Percentiles rank a stretch among this genome's conserved stretches.
Conservation (phyloP, 306 rosid genomes). For the Cicer yamashitae region DNA sequence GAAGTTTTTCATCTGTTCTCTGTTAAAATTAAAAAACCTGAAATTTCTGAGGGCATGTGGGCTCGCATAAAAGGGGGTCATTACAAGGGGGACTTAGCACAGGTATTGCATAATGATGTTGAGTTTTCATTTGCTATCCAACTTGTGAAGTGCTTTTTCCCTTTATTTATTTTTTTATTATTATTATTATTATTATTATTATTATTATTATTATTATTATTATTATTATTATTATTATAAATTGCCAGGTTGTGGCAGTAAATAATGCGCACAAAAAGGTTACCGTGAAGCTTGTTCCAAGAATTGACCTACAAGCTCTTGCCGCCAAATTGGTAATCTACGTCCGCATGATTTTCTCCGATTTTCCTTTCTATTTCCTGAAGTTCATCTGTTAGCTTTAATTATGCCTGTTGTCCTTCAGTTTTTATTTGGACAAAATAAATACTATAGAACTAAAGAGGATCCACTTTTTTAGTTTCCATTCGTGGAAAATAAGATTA, state of each 20-base stretch:
- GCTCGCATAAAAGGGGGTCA: constrained; percentile 88
- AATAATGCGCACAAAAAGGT: constrained; percentile 65
- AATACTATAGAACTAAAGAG: neutral
- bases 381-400: constrained; percentile 11
- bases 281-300: constrained; percentile 87
- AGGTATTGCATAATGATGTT: constrained; percentile 57
- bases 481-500: constrained; percentile 12
- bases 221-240: constrained; percentile 10
- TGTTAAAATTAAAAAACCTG: constrained; percentile 57
- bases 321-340: constrained; percentile 87
- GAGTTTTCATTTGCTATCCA: constrained; percentile 26
- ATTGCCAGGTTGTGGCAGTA: constrained; percentile 74
- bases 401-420: constrained; percentile 28
- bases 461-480: neutral
- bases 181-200: too few relatives aligned
- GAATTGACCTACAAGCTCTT: constrained; percentile 84
- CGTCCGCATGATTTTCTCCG: constrained; percentile 17
- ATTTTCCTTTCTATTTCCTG: neutral
- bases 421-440: constrained; percentile 16
- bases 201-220: too few relatives aligned
- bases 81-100: constrained; percentile 95
- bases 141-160: constrained; percentile 35
- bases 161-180: neutral
- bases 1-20: constrained; percentile 75
- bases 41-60: constrained; percentile 79